These are phyloP conservation scores for Ophiostoma perfectum DNA, from an alignment of 2,329 filamentous ascomycete genomes.

Conservation along the genomic window DNA sequence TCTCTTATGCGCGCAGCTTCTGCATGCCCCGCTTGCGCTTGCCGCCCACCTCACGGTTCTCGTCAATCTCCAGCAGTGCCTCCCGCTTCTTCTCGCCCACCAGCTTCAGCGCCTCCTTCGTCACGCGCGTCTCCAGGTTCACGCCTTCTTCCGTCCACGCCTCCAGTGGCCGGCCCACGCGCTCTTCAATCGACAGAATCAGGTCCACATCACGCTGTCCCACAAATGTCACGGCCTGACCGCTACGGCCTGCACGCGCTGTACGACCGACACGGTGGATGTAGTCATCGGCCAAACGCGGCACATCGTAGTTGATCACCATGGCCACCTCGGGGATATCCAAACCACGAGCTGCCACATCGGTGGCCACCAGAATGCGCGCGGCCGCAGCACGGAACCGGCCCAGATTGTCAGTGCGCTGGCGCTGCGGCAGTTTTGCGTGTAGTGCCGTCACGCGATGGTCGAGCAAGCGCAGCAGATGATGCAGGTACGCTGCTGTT, in stretches of 20 bases:
- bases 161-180: constrained; percentile 74
- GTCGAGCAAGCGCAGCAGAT: constrained; percentile 75
- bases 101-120: constrained; percentile 77
- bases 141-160: constrained; percentile 87
- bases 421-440: constrained; percentile 75
- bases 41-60: constrained; percentile 85
- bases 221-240: constrained; percentile 80
- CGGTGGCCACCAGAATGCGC: constrained; percentile 85
- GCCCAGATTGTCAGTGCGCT: constrained; percentile 80
- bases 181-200: constrained; percentile 79
- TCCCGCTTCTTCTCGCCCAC: constrained; percentile 96
- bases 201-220: constrained; percentile 90
- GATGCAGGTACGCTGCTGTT: constrained; percentile 84
- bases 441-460: constrained; percentile 91
- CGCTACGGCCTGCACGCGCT: constrained; percentile 78
- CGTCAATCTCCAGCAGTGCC: constrained; percentile 83
- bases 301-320: constrained; percentile 93
- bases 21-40: constrained; percentile 62
- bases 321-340: constrained; percentile 89
- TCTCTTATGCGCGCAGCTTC: constrained; percentile 41
- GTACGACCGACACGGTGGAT: constrained; percentile 95
- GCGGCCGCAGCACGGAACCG: constrained; percentile 87
- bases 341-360: constrained; percentile 88
- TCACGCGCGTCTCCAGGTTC: constrained; percentile 83
- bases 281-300: constrained; percentile 94